Base-by-base conservation (phyloP, 805 yeast genomes). In the Wickerhamiella australiensis region DNA sequence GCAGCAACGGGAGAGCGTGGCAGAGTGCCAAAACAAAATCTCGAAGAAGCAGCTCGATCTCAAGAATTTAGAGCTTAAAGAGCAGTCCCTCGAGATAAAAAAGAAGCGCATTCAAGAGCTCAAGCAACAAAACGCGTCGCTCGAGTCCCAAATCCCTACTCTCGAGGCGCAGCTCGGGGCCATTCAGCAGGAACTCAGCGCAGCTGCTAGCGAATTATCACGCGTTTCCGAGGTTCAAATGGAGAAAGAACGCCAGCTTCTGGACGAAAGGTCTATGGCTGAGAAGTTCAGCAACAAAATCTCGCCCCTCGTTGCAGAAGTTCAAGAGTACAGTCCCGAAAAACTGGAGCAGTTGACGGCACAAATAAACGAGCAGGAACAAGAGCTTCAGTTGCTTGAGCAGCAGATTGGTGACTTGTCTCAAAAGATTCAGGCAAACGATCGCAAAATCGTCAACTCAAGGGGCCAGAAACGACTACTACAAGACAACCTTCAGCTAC, bases 381-480 rank as follows among this genome's bases (percentile, higher is more conserved):
- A 25, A 5, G 20, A 23, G 25, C 3, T 15, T 4, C 13, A 22
- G 3, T 5, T 12, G 3, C 29, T 41, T 4, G 44, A 41, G 31
- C 7, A 13, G n/a, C 56, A 62, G 20, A 60, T 70, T 1, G 56
- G 61, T 2, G 50, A 55, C 1, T 46, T 62, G 1, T 65, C 61
- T 5, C 3, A 13, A 11, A 9, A n/a, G 15, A 37, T 46, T 3
- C 26, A 35, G 13, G 22, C 6, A 13, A 46, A 25, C n/a, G 49
- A 46, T 11, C 51, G 54, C 37, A 50, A 57, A 1, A 58, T 73
- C 3, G 61, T 62, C 33, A 60, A 83, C 54, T 74, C 83, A 1
- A 72, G 73, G 27, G 75, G 73, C 47, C 75, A 78, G 46, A 79
- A 81, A 56, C 74, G 85, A 26, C 78, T 77, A 50, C 66, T 85